Conservation (phyloP, 306 rosid genomes). For the Cercis canadensis region DNA sequence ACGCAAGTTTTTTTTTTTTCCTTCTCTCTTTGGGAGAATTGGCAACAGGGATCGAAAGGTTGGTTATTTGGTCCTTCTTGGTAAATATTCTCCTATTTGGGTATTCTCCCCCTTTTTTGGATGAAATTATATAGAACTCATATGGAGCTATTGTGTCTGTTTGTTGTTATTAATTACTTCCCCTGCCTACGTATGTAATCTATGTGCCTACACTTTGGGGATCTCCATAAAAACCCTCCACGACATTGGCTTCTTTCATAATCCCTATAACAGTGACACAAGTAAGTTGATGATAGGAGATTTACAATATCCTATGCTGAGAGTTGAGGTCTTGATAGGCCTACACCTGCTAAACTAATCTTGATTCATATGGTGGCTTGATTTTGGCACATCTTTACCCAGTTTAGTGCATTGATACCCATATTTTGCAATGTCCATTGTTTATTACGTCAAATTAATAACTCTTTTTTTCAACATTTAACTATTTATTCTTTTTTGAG, state of each 20-base stretch:
- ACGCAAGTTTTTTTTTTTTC: too few species aligned
- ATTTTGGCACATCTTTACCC: constrained; percentile 20
- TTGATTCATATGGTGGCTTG: not conserved
- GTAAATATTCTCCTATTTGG: too few species aligned
- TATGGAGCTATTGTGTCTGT: not conserved
- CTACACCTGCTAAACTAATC: constrained; percentile 7
- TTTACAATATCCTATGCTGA: constrained; percentile 11
- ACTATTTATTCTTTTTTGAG: constrained; percentile 12
- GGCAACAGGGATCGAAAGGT: too few species aligned
- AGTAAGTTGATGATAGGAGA: constrained; percentile 12
- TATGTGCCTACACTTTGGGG: not conserved
- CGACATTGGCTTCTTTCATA: not conserved
- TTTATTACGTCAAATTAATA: constrained; percentile 17
- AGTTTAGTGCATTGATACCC: constrained; percentile 4
- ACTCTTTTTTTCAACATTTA: not conserved
- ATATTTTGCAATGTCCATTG: constrained; percentile 14
- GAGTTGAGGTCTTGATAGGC: not conserved
- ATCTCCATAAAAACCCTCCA: not conserved
- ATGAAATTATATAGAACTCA: not conserved
- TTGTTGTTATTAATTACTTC: not conserved
- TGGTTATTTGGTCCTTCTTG: too few species aligned
- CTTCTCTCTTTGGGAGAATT: too few species aligned
- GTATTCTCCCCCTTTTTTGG: too few species aligned
- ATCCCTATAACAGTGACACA: not conserved
- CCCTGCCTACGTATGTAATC: not conserved